Evolutionary conservation across 1,284 basidiomycete genomes (phyloP), one percentile per base, ranked within the genome.

Genomic region (Trametes polyzona): DNA sequence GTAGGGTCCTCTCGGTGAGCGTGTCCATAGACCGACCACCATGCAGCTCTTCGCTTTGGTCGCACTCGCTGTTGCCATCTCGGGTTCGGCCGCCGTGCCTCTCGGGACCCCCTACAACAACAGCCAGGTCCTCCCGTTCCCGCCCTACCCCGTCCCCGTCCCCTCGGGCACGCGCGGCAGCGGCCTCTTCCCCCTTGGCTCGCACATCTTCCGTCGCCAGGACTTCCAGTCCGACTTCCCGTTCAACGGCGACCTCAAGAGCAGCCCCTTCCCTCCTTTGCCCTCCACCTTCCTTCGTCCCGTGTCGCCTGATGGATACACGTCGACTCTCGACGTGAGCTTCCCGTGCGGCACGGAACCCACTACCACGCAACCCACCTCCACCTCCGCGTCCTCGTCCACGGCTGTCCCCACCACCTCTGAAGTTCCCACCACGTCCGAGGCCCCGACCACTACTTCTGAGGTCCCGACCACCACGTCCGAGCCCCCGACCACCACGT

Each of bases 31-130:
- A 4, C 12, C 19, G 16, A 17, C 4, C 12, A 35, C 30, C 19
- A 53, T 53, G 52, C 52, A 53, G 36, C 52, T 53, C 33, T 33
- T 29, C 10, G 29, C 33, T 16, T 26, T 53, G 12, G 52, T 53
- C 21, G 43, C 43, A 1, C 24, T 53, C n/a, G 52, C 52, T 9
- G 21, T 53, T 16, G 36, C 16, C 43, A 47, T 53, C 21, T 30
- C 52, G 4, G 33, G 27, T 1, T 30, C 43, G 16, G 21, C 23
- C 8, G 52, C 52, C 9, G 52, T 23, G 12, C 52, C 52, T n/a
- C n/a, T 53, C 19, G 42, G 26, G 17, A n/a, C 35, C 9, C 35
- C 35, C 11, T 17, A 53, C 43, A 53, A 41, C 36, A 29, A 53
- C 40, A 51, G 39, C 24, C 21, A 30, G n/a, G 26, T 41, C 36